Base-by-base conservation (phyloP, 2,329 filamentous ascomycete genomes). In the Xylaria polymorpha region DNA sequence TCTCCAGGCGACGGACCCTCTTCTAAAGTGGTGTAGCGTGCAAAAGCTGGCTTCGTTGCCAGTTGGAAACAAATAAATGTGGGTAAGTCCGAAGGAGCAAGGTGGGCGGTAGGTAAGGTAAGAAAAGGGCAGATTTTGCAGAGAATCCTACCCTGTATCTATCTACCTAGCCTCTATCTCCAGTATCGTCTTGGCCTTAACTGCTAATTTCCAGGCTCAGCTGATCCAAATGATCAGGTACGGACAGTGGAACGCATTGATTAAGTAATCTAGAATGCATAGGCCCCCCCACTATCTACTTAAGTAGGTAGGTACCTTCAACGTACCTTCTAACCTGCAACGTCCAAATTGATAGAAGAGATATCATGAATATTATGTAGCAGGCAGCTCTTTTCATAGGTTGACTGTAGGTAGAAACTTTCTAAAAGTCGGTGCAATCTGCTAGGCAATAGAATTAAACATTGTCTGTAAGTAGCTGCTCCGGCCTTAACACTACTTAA, bases 1-100 rank as follows among this genome's bases (percentile, higher is more conserved):
- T 62, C 56, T 64, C 59, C 62, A 62, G 39, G 60, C 59, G 50
- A 20, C 37, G 51, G 63, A 64, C 68, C 66, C 69, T 71, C 66
- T 64, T 68, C 55, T 41, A 59, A 53, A 41, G 25, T 53, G 25
- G 48, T 51, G 48, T 51, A 51, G 48, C 48, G 48, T 51, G 25
- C 25, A 18, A 51, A 46, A 53, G 50, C 53, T 59, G 66, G 61
- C 66, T 66, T 59, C 48, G 53, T 32, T 20, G 57, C 44, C 20
- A 29, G 46, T 51, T 51, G 48, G 39, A n/a, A 37, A 14, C 32
- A 58, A 68, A 61, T 63, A 63, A 65, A 57, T 67, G 68, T 70
- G 68, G 68, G 57, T 63, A 64, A 55, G 56, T 44, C 15, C 25
- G 4, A 29, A 29, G 18, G 55, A 61, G 37, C 32, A 48, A 37